Base-by-base conservation (phyloP, 2,329 filamentous ascomycete genomes). In the Chaetoscypha palmicola region DNA sequence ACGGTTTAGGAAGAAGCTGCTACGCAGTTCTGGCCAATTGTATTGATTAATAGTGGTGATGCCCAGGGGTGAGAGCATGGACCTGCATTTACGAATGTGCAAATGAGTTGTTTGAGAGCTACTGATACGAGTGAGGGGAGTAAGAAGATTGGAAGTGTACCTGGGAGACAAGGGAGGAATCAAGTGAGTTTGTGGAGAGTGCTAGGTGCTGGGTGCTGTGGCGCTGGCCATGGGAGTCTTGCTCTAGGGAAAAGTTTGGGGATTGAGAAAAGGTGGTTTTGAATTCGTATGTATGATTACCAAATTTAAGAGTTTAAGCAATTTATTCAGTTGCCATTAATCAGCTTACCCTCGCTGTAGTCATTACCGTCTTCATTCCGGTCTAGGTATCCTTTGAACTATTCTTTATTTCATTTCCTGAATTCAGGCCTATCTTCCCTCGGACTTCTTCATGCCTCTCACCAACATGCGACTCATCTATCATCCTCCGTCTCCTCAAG, bases 41-140 rank as follows among this genome's bases (percentile, higher is more conserved):
- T 48, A 10, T 11, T 47, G 2, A 43, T 47, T 8, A 41, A 47
- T n/a, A n/a, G n/a, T n/a, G n/a, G n/a, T n/a, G 32, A 8, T 17
- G 4, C 16, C 35, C 5, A 37, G 32, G 30, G 17, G 17, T 11
- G 17, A 16, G 16, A 14, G 21, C 23, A 20, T 16, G 7, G 38
- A 32, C n/a, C n/a, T n/a, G n/a, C n/a, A 14, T 16, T 39, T 16
- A 28, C 30, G 16, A 21, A 20, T 10, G 33, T 32, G 4, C 17
- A 17, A 16, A 43, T 41, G 39, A 41, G 38, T n/a, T 50, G 41
- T 35, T 41, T 50, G 45, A 40, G 39, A 23, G 48, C 45, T 2
- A 35, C 26, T 17, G 37, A 19, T 10, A 40, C 35, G 1, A 42
- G 37, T 5, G 10, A 28, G 10, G 41, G 48, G 23, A 40, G 41